These are phyloP conservation scores for Pythium insidiosum DNA, from an alignment of 352 stramenopile species.

Conservation along the genomic window DNA sequence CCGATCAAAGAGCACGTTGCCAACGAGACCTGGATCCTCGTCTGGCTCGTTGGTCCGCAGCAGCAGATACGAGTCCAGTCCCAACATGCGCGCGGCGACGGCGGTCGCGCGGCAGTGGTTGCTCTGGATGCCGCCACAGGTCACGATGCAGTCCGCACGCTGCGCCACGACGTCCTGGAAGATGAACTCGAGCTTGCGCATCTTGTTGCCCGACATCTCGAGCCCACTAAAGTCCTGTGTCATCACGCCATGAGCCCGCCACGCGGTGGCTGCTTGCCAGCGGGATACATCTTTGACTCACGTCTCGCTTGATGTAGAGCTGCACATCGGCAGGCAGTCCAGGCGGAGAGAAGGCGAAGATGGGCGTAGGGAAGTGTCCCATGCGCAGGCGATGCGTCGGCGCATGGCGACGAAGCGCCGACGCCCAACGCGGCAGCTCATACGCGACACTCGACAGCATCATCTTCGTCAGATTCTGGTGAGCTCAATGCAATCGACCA, in stretches of 20 bases:
- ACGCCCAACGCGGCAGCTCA: constrained; percentile 46
- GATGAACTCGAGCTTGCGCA: constrained; percentile 94
- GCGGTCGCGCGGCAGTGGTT: constrained; percentile 91
- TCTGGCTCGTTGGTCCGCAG: constrained; percentile 76
- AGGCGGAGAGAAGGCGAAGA: constrained; percentile 63
- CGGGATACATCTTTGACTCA: constrained; percentile 11
- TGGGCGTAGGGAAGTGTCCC: constrained; percentile 77
- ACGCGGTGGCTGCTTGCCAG: too few relatives aligned
- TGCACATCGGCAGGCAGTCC: constrained; percentile 56
- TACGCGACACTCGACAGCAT: constrained; percentile 70
- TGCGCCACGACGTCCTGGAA: constrained; percentile 86
- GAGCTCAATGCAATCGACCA: too few relatives aligned
- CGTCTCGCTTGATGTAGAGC: constrained; percentile 83
- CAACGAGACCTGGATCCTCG: constrained; percentile 55
- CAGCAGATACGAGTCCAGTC: constrained; percentile 89
- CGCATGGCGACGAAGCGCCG: constrained; percentile 26
- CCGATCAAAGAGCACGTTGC: constrained; percentile 75
- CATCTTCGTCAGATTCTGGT: background rate
- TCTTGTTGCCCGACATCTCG: constrained; percentile 93
- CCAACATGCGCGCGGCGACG: constrained; percentile 81
- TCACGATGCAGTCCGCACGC: constrained; percentile 85
- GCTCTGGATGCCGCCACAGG: constrained; percentile 89
- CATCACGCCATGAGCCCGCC: too few relatives aligned
- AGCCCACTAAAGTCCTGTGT: constrained; percentile 77
- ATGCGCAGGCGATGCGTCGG: constrained; percentile 43